These are phyloP conservation scores for Globisporangium rhizosaccharum DNA, from an alignment of 352 stramenopile species.

Conservation along the genomic window DNA sequence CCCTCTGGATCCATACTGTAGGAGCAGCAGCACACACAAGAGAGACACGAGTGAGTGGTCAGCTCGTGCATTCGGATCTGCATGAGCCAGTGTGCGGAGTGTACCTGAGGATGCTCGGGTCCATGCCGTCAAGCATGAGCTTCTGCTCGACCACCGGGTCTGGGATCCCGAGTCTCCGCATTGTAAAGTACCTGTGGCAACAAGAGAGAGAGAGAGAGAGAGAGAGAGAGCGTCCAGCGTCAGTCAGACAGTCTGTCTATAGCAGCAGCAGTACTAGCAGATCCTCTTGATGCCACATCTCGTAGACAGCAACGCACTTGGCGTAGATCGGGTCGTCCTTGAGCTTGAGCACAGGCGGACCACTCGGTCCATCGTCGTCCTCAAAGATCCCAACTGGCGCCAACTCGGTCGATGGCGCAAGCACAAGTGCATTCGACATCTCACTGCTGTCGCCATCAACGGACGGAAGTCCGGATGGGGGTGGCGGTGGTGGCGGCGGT, in stretches of 20 bases:
- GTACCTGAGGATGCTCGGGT: slow-evolving; percentile 49
- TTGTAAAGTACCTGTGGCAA: slow-evolving; percentile 64
- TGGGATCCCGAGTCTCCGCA: slow-evolving; percentile 67
- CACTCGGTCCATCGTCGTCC: slow-evolving; percentile 18
- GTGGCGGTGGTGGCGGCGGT: slow-evolving; percentile 22
- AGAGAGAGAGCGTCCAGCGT: neutral
- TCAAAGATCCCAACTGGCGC: slow-evolving; percentile 13
- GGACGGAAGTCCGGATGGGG: slow-evolving; percentile 22
- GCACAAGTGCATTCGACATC: slow-evolving; percentile 23
- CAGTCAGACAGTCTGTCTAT: neutral
- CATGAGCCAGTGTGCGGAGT: neutral
- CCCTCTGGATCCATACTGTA: slow-evolving; percentile 75
- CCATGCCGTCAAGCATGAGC: slow-evolving; percentile 72
- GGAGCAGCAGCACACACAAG: neutral
- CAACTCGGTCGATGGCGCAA: slow-evolving; percentile 23
- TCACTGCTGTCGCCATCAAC: slow-evolving; percentile 14
- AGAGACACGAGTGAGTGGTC: no score
- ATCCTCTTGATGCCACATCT: no score
- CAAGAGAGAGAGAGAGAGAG: neutral
- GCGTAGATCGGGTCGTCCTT: slow-evolving; percentile 79
- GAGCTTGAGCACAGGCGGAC: slow-evolving; percentile 57
- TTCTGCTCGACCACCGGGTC: slow-evolving; percentile 76
- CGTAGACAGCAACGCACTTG: slow-evolving; percentile 29
- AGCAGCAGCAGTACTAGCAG: no score
- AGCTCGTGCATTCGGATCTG: no score